Evolutionary conservation across 345 rosid genomes (phyloP).

Genomic region (Punica granatum): DNA sequence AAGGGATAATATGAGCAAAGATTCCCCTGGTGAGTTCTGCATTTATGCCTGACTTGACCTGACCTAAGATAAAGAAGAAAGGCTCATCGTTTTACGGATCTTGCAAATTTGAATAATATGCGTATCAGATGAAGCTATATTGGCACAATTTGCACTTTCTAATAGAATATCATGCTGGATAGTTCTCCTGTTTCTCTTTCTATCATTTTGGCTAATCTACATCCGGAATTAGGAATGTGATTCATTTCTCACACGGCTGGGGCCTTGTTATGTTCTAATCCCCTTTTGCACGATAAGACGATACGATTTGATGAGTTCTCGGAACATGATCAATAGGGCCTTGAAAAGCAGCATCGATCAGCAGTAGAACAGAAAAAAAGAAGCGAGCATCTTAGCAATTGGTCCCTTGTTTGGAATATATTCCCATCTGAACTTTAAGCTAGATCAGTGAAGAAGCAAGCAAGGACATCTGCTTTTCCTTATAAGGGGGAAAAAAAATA

Average conservation of each 20-base stretch:
- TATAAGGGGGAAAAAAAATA: too few relatives aligned
- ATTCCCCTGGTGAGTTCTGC: slow-evolving; percentile 23
- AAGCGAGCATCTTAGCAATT: slow-evolving; percentile 10
- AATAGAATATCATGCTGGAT: not conserved
- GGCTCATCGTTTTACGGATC: not conserved
- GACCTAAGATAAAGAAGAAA: not conserved
- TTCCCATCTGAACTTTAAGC: slow-evolving; percentile 8
- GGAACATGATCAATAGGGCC: not conserved
- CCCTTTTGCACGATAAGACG: not conserved
- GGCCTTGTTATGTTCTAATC: not conserved
- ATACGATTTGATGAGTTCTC: not conserved
- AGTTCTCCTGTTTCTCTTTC: not conserved
- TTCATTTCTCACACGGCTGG: not conserved
- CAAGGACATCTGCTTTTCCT: not conserved
- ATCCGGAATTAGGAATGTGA: not conserved
- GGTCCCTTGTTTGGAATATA: slow-evolving; percentile 12
- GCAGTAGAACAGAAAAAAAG: not conserved
- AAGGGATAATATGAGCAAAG: slow-evolving; percentile 17
- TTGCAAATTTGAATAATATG: not conserved
- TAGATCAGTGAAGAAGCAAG: slow-evolving; percentile 7
- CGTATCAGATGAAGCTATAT: not conserved
- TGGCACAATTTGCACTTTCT: too few relatives aligned
- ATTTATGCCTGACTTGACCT: not conserved
- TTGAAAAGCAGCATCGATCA: not conserved
- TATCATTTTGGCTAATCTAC: not conserved